Conservation (phyloP, 23 red algal species). For the Porphyridium purpureum region DNA sequence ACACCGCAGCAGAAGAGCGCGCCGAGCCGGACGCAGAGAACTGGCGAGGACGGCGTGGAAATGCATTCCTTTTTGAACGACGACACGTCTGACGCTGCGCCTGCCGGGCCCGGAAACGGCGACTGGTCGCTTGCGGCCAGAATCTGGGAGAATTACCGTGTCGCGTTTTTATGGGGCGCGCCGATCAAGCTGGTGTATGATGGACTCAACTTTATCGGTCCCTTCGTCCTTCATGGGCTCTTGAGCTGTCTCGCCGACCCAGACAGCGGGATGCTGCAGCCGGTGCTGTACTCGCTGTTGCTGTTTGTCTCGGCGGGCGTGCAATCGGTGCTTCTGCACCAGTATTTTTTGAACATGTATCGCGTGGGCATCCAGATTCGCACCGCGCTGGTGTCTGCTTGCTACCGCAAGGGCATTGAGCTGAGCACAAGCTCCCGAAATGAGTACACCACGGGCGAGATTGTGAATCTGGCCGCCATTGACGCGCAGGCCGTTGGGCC, state of each 20-base stretch:
- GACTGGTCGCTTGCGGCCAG: no score
- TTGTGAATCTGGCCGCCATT: constrained; percentile 20
- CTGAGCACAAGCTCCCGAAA: constrained; percentile 10
- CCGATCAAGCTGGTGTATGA: background rate
- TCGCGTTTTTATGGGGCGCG: background rate
- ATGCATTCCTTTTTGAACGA: no score
- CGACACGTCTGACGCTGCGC: no score
- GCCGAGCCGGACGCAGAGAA: no score
- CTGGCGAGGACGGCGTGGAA: no score
- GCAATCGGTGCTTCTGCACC: background rate
- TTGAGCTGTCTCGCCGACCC: background rate
- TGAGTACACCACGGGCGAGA: constrained; percentile 7
- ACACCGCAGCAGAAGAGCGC: no score
- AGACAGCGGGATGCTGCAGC: background rate
- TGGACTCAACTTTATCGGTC: background rate
- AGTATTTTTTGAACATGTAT: constrained; percentile 11
- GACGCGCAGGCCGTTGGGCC: constrained; percentile 9
- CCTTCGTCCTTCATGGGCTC: background rate
- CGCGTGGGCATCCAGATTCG: constrained; percentile 12
- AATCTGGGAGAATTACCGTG: no score
- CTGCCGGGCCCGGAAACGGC: no score
- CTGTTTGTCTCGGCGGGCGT: background rate
- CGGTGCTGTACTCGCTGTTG: background rate
- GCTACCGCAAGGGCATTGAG: constrained; percentile 13
- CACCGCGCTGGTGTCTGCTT: constrained; percentile 1